Evolutionary conservation across 495 filamentous ascomycete species (phyloP).

Genomic region (Glonium stellatum): DNA sequence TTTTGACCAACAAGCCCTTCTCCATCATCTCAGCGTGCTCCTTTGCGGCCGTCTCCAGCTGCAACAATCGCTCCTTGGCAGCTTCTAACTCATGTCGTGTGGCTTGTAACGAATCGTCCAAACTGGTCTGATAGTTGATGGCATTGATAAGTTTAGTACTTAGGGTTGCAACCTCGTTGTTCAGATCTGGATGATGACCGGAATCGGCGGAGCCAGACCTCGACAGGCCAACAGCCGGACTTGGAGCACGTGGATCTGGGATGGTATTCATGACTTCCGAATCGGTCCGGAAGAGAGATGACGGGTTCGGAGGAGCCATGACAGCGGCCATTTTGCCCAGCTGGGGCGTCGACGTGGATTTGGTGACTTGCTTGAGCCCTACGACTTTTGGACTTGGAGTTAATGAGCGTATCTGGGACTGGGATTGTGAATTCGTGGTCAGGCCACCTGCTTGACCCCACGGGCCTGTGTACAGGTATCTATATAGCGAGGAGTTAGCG

Average conservation of each 20-base stretch:
- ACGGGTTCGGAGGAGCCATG: not conserved
- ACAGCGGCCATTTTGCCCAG: constrained; percentile 16
- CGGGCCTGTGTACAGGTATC: constrained; percentile 15
- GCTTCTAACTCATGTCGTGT: constrained; percentile 77
- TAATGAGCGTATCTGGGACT: constrained; percentile 20
- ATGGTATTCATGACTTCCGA: constrained; percentile 31
- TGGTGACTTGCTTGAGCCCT: constrained; percentile 18
- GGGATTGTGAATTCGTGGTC: constrained; percentile 15
- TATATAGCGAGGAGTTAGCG: constrained; percentile 6
- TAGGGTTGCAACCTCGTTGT: constrained; percentile 79
- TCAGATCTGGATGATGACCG: constrained; percentile 62
- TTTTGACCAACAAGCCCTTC: constrained; percentile 62
- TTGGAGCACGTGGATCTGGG: constrained; percentile 28
- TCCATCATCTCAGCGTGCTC: constrained; percentile 66
- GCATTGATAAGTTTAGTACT: constrained; percentile 94
- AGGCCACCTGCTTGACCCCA: constrained; percentile 15
- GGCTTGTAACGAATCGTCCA: constrained; percentile 80
- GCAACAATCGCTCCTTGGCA: constrained; percentile 58
- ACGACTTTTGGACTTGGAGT: constrained; percentile 13
- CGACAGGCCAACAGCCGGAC: constrained; percentile 14
- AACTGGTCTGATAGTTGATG: constrained; percentile 90
- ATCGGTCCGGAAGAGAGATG: constrained; percentile 5
- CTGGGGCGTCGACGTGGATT: constrained; percentile 27
- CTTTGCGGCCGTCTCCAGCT: constrained; percentile 61
- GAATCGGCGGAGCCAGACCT: constrained; percentile 25